Base-by-base conservation (phyloP, 2,329 filamentous ascomycete species). In the Fusarium metavorans region DNA sequence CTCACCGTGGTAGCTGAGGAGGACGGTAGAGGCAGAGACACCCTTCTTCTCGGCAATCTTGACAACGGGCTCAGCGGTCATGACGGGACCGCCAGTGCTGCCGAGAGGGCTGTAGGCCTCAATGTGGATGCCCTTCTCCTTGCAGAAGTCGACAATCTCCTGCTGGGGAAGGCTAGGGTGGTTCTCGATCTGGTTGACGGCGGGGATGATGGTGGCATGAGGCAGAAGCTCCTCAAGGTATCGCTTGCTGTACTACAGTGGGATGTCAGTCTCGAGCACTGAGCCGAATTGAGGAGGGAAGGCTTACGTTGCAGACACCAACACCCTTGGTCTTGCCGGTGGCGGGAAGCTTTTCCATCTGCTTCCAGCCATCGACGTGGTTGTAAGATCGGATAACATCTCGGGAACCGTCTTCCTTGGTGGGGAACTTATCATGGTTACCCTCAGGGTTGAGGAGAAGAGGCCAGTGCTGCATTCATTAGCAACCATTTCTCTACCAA, bases 361-460 rank as follows among this genome's bases (percentile, higher is more conserved):
- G 89, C 84, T 92, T 92, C 93, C 93, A 97, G 59, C 93, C 94
- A 68, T 94, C 88, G 74, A 93, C 85, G 82, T 96, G 93, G 77
- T 91, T 91, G 87, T 92, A 92, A 74, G 86, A 87, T 77, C 84
- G 88, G 80, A 93, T 87, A 64, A 97, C 90, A 82, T 97, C 94
- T 73, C 94, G 91, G 54, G 87, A 88, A 73, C 94, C 94, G 80
- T 96, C 92, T 16, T 90, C 85, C 61, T 90, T 90, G 82, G 92
- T 95, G 76, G 94, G 94, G 84, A 96, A 94, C 71, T 89, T 88
- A 77, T 93, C 91, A 81, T 93, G 87, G 85, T 93, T 93, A 89
- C 92, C 93, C 37, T 93, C 88, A 9, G 93, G 92, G 84, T 95
- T 96, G 90, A 95, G 92, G 59, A 93, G 91, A 54, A 95, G 85